Conservation (phyloP, 2,329 filamentous ascomycete species). For the Cladophialophora carrionii region DNA sequence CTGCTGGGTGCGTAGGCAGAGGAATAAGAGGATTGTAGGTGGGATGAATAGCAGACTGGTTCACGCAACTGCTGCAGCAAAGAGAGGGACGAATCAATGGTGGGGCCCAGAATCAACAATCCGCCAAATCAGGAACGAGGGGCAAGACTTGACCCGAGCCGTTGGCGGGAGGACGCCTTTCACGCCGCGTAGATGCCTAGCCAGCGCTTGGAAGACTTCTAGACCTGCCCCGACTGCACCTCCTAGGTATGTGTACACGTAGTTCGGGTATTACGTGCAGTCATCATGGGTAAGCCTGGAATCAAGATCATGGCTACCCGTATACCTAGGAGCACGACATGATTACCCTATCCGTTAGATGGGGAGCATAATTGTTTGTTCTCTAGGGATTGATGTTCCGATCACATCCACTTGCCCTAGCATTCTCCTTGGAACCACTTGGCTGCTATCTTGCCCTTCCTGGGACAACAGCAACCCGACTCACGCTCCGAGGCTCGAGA, state of each 20-base stretch:
- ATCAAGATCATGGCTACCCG: background rate
- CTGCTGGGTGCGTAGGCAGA: constrained; percentile 17
- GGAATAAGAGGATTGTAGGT: constrained; percentile 12
- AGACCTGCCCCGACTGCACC: background rate
- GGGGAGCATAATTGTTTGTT: background rate
- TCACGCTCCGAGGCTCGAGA: background rate
- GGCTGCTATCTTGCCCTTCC: background rate
- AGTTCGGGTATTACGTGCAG: background rate
- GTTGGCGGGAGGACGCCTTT: constrained; percentile 16
- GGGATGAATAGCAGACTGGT: constrained; percentile 18
- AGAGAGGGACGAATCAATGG: constrained; percentile 4
- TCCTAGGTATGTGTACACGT: background rate
- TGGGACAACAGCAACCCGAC: background rate
- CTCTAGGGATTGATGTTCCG: background rate
- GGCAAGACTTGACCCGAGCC: background rate
- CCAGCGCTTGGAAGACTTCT: background rate
- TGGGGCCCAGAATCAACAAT: constrained; percentile 19
- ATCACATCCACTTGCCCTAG: background rate
- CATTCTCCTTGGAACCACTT: background rate
- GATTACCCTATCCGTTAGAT: background rate
- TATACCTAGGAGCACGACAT: background rate
- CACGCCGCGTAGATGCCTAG: background rate
- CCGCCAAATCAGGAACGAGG: constrained; percentile 14
- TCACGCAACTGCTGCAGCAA: constrained; percentile 11
- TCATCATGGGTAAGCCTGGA: background rate